phyloP scores from a whole-genome alignment of 2,329 filamentous ascomycete genomes.

The Calonectria pteridis region DNA sequence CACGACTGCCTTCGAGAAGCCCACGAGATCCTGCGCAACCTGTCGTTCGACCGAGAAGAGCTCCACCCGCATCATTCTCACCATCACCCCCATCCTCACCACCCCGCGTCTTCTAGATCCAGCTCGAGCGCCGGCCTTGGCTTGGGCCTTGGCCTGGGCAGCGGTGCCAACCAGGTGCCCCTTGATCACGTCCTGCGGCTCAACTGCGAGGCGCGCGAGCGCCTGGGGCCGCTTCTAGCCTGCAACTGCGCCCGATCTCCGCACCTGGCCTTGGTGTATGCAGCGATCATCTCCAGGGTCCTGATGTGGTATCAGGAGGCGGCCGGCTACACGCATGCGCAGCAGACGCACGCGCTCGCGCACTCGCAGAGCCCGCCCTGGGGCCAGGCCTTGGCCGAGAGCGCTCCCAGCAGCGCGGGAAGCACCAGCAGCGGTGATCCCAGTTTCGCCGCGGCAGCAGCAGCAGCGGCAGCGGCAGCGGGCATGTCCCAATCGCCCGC shows the following conservation, averaged over 20 bases:
- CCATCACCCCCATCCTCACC: background rate
- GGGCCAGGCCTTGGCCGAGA: background rate
- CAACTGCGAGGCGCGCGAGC: conserved; percentile 13
- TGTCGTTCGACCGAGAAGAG: background rate
- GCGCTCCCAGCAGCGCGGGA: background rate
- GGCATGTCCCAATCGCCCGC: background rate
- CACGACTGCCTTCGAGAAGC: conserved; percentile 9
- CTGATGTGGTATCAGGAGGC: conserved; percentile 17
- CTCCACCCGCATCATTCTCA: background rate
- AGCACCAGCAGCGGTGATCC: background rate
- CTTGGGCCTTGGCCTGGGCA: background rate
- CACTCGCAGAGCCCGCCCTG: background rate
- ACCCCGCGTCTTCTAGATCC: background rate
- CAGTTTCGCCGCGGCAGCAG: background rate
- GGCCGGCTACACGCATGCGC: conserved; percentile 1
- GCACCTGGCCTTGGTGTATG: conserved; percentile 15
- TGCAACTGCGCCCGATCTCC: conserved; percentile 15
- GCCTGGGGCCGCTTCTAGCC: conserved; percentile 9
- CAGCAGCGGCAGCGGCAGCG: background rate
- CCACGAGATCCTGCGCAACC: conserved; percentile 20
- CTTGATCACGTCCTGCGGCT: conserved; percentile 11
- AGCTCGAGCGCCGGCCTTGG: background rate
- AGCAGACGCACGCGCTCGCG: background rate
- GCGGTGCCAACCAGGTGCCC: background rate
- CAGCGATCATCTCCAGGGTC: conserved; percentile 10